Conservation (phyloP, 1,284 basidiomycete species). For the Microbotryum lychnidis-dioicae region DNA sequence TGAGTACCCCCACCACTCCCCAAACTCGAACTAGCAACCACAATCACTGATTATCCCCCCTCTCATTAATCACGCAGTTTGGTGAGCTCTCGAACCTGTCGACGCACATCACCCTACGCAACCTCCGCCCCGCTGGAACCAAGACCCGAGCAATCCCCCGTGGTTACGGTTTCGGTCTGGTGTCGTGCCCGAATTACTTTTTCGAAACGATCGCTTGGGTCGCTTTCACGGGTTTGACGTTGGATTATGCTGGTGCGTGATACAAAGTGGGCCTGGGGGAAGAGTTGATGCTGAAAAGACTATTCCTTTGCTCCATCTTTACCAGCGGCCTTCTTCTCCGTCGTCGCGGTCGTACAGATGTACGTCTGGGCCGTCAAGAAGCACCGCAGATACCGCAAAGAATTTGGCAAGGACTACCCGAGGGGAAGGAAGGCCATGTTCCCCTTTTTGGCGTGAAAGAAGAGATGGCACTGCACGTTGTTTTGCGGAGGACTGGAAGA, state of each 20-base stretch:
- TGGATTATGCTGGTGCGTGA: slow-evolving; percentile 58
- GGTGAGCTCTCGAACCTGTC: slow-evolving; percentile 79
- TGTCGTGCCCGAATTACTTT: slow-evolving; percentile 91
- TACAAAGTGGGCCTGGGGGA: background rate
- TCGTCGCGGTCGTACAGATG: slow-evolving; percentile 66
- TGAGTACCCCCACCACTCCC: slow-evolving; percentile 44
- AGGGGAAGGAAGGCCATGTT: slow-evolving; percentile 66
- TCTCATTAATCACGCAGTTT: slow-evolving; percentile 49
- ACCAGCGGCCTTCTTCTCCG: slow-evolving; percentile 63
- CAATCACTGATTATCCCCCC: background rate
- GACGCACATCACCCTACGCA: slow-evolving; percentile 72
- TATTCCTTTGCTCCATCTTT: background rate
- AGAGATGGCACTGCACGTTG: slow-evolving; percentile 35
- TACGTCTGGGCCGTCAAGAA: slow-evolving; percentile 84
- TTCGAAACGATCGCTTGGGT: slow-evolving; percentile 80
- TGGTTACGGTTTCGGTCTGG: slow-evolving; percentile 73
- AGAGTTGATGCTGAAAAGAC: background rate
- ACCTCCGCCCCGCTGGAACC: slow-evolving; percentile 72
- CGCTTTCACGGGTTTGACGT: slow-evolving; percentile 67
- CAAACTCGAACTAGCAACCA: background rate
- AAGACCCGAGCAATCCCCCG: slow-evolving; percentile 72
- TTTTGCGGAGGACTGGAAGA: slow-evolving; percentile 41
- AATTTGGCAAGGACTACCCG: slow-evolving; percentile 82
- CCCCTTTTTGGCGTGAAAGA: slow-evolving; percentile 55
- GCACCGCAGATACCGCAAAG: slow-evolving; percentile 81